phyloP scores from a whole-genome alignment of 2,329 filamentous ascomycete genomes.

The Epichloe bromicola region DNA sequence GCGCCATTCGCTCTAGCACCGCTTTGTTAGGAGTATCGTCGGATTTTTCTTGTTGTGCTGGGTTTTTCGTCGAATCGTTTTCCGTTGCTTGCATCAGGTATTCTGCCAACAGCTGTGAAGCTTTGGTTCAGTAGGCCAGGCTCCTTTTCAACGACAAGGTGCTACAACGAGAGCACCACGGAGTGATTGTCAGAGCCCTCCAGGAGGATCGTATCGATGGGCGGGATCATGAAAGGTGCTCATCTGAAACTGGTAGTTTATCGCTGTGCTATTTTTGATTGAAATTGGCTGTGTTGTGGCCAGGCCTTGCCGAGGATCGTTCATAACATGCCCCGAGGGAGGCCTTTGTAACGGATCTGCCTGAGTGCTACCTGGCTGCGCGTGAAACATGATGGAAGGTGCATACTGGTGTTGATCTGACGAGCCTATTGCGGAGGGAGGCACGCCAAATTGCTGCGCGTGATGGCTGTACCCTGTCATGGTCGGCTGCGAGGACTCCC shows the following conservation, averaged over 20 bases:
- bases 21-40: too few relatives aligned
- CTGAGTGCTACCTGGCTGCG: not conserved
- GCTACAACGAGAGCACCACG: not conserved
- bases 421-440: constrained; percentile 1
- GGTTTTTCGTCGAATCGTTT: too few relatives aligned
- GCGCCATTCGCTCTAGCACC: too few relatives aligned
- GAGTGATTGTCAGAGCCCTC: constrained; percentile 11
- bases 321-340: constrained; percentile 12
- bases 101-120: too few relatives aligned
- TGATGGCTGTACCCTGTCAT: constrained; percentile 16
- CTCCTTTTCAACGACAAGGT: not conserved
- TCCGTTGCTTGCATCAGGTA: too few relatives aligned
- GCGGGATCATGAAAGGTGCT: constrained; percentile 11
- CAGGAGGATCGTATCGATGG: constrained; percentile 9
- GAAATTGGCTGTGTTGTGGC: constrained; percentile 10
- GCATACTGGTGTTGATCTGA: constrained; percentile 4
- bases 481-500: constrained; percentile 18
- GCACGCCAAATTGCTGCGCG: constrained; percentile 3
- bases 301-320: constrained; percentile 11
- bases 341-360: constrained; percentile 8
- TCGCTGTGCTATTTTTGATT: constrained; percentile 10
- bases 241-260: constrained; percentile 15
- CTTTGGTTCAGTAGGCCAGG: not conserved
- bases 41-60: too few relatives aligned
- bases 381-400: constrained; percentile 1